Evolutionary conservation across 2,329 filamentous ascomycete genomes (phyloP).

Genomic region (Onygenales sp.): DNA sequence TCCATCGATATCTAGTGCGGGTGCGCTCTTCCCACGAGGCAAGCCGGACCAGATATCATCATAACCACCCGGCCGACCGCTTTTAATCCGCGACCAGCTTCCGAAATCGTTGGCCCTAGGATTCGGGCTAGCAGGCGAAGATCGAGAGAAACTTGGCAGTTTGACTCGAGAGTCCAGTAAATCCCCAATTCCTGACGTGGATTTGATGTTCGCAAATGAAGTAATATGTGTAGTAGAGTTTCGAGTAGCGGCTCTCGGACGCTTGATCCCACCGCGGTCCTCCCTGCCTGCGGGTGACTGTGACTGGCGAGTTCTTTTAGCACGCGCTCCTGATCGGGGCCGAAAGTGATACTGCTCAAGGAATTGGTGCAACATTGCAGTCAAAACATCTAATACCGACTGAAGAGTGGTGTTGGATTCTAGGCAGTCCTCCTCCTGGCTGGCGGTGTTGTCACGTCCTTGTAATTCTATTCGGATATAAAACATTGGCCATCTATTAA

Average conservation of each 20-base stretch:
- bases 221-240: neutral
- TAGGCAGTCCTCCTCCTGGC: conserved; percentile 15
- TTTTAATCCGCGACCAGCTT: conserved; percentile 34
- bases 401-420: conserved; percentile 40
- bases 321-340: conserved; percentile 33
- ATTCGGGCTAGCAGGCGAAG: conserved; percentile 5
- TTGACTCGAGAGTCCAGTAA: conserved; percentile 18
- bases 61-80: conserved; percentile 16
- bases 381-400: conserved; percentile 54
- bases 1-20: neutral
- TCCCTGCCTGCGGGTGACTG: neutral
- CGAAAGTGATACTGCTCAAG: conserved; percentile 62
- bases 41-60: conserved; percentile 14
- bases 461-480: conserved; percentile 55
- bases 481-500: conserved; percentile 86
- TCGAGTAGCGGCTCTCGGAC: conserved; percentile 3
- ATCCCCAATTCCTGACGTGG: conserved; percentile 16
- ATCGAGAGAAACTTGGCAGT: conserved; percentile 19
- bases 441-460: conserved; percentile 31
- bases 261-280: neutral
- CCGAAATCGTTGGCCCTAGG: conserved; percentile 18
- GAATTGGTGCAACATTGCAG: conserved; percentile 63
- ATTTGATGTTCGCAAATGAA: neutral
- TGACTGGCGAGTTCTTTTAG: neutral
- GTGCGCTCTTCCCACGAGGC: conserved; percentile 6